These are phyloP conservation scores for Geotrichum bryndzae DNA, from an alignment of 1,139 yeast genomes.

Conservation along the genomic window DNA sequence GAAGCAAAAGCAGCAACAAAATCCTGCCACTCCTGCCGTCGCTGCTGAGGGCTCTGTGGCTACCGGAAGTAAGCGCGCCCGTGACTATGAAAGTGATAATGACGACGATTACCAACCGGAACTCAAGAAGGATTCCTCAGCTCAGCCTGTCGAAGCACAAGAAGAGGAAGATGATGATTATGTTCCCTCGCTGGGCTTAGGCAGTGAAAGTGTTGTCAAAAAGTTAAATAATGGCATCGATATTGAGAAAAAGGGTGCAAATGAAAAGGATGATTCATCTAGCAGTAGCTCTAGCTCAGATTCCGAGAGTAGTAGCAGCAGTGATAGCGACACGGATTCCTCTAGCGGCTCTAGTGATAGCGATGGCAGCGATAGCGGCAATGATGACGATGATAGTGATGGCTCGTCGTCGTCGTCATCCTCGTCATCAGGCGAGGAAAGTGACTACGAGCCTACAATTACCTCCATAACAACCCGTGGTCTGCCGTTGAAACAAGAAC, in stretches of 20 bases:
- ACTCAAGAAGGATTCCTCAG: neutral
- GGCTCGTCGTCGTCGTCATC: neutral
- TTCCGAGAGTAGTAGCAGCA: neutral
- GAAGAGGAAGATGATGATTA: constrained; percentile 3
- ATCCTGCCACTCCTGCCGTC: neutral
- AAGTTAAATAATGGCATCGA: neutral
- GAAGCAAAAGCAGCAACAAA: neutral
- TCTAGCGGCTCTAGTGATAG: neutral
- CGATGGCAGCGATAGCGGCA: neutral
- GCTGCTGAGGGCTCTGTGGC: neutral
- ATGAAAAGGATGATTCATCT: neutral
- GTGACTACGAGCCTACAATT: constrained; percentile 12
- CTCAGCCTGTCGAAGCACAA: neutral
- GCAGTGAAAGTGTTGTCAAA: neutral
- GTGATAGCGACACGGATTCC: neutral
- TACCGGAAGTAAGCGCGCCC: neutral
- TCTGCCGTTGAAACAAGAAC: neutral
- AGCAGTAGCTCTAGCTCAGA: neutral
- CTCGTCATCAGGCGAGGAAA: constrained; percentile 2
- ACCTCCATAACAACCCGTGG: neutral
- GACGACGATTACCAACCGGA: neutral
- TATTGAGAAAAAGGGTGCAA: neutral
- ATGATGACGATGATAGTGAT: neutral
- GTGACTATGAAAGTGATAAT: neutral
- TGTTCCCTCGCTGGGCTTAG: neutral